Percentiles rank a stretch among this genome's conserved stretches.
Conservation (phyloP, 257 asterid species). For the Nicotiana attenuata region DNA sequence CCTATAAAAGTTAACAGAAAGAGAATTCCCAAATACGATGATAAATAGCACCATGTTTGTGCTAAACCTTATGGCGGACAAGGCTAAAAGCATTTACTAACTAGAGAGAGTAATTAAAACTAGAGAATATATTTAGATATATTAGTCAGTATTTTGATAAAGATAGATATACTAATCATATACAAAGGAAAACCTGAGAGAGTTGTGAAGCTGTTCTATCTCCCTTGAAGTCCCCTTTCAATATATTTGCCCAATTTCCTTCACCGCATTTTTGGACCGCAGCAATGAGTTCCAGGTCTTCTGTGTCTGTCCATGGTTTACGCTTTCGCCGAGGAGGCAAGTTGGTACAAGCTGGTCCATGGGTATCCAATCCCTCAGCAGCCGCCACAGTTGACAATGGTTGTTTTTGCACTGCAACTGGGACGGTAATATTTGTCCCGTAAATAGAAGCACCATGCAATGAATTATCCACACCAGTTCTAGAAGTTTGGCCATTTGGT, state of each 20-base stretch:
- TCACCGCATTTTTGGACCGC: conserved; percentile 74
- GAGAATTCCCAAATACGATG: too few species aligned
- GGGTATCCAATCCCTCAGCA: conserved; percentile 49
- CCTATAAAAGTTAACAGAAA: not conserved
- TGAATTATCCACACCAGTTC: conserved; percentile 41
- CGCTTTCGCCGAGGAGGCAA: conserved; percentile 47
- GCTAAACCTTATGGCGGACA: not conserved
- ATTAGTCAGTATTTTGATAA: conserved; percentile 1
- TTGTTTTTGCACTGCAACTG: conserved; percentile 63
- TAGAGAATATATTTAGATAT: not conserved
- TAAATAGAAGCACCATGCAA: conserved; percentile 23
- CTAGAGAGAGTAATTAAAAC: not conserved
- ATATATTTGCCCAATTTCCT: conserved; percentile 61
- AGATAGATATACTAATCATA: not conserved
- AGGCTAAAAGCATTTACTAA: not conserved
- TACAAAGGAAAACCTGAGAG: conserved; percentile 49
- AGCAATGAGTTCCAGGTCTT: conserved; percentile 66
- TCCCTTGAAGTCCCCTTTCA: conserved; percentile 56
- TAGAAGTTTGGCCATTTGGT: conserved; percentile 49
- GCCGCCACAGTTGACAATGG: conserved; percentile 34
- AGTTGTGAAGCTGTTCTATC: conserved; percentile 70
- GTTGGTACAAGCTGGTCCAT: conserved; percentile 35
- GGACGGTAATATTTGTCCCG: conserved; percentile 55
- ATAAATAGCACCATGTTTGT: not conserved
- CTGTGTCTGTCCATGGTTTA: conserved; percentile 60